phyloP scores from a whole-genome alignment of 2,329 filamentous ascomycete species.

The Colletotrichum acutatum region DNA sequence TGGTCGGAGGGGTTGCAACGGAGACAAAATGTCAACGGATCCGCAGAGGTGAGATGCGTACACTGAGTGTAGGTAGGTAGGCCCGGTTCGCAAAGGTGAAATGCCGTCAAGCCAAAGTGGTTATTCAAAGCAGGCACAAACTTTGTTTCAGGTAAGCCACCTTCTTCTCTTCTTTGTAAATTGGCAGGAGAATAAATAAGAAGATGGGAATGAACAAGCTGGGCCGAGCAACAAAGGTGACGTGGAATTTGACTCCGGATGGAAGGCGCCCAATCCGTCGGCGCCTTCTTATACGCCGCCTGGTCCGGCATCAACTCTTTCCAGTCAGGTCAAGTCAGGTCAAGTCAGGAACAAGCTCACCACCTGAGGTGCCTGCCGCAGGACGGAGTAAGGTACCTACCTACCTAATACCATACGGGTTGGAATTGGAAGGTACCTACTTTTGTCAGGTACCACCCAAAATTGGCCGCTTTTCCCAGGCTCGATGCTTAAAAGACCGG shows the following conservation, averaged over 20 bases:
- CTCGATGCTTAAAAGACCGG: no score
- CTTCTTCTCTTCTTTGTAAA: not conserved
- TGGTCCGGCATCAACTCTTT: not conserved
- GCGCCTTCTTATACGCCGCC: not conserved
- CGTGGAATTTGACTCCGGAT: not conserved
- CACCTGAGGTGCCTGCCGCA: not conserved
- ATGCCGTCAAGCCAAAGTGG: not conserved
- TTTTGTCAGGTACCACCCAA: no score
- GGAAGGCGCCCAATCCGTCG: not conserved
- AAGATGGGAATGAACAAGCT: not conserved
- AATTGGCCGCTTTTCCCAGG: no score
- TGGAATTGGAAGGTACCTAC: no score
- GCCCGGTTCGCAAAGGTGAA: slow-evolving; percentile 1
- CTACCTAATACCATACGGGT: no score
- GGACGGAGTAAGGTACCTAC: no score
- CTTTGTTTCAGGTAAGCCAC: slow-evolving; percentile 1
- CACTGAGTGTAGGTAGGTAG: not conserved
- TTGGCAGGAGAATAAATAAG: not conserved
- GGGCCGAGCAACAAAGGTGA: not conserved
- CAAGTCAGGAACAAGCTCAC: not conserved
- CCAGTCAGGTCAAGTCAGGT: not conserved
- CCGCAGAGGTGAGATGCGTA: slow-evolving; percentile 7
- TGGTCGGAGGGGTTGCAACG: not conserved
- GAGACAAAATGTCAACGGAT: not conserved
- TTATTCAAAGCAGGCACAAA: slow-evolving; percentile 12